Evolutionary conservation across 208 protist species (phyloP), one percentile per base, ranked within the genome.

Genomic region (Leptomonas seymouri): DNA sequence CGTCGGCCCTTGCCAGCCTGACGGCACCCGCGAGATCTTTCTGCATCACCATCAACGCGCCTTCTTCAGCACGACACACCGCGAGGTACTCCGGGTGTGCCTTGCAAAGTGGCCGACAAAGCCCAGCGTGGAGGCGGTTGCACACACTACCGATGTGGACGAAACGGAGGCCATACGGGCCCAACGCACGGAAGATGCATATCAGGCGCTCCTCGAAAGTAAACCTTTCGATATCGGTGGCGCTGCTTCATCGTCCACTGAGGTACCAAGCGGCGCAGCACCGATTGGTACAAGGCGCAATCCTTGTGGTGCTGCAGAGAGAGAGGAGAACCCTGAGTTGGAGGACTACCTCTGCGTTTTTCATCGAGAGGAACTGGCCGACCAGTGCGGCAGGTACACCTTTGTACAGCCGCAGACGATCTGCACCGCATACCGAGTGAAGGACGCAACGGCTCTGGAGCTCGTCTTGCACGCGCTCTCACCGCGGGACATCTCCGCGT

Each of bases 311-410:
- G 20, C 14, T 23, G 18, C 14, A 9, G 48, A 23, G 9, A 11
- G 16, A 14, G 60, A 67, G 5, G 34, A 18, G 0, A 30, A 3
- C n/a, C 34, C 45, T 5, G 8, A 31, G 44, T 21, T 72, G 46
- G 63, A 82, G 25, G 80, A 92, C 58, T 92, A 90, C 64, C 76
- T 94, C 8, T 91, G 86, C 58, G 86, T 94, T 3, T 94, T 94
- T 50, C 80, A 94, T 67, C 71, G 74, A 0, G 89, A 94, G 55
- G 89, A 92, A 30, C 69, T 90, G 44, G 78, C 81, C 28, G 84
- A 90, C 51, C 56, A 76, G 28, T 72, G 73, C 20, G 86, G 84
- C 46, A 77, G 85, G 27, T 91, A 85, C 72, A 79, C 78, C 21
- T 75, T 80, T 28, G 70, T 75, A 31, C 76, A 88, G 34, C 78